Conservation (phyloP, 2,329 filamentous ascomycete genomes). For the Rugonectria rugulosa region DNA sequence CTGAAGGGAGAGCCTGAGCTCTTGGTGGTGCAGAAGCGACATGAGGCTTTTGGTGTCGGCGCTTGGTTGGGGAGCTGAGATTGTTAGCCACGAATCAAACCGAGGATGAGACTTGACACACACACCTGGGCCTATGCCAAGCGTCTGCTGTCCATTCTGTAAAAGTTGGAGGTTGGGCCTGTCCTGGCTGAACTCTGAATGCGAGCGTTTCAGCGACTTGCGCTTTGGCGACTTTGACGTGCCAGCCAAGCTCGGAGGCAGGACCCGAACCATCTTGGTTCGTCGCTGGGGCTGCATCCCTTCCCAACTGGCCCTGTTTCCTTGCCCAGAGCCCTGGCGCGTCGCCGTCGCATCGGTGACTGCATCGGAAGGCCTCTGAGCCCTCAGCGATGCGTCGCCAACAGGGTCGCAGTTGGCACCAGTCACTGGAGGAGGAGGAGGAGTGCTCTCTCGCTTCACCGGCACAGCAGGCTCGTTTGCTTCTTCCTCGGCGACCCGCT, state of each 20-base stretch:
- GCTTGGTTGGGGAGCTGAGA: slow-evolving; percentile 26
- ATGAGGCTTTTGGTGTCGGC: slow-evolving; percentile 24
- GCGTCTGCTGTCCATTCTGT: background rate
- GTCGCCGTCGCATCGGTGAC: background rate
- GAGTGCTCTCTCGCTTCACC: slow-evolving; percentile 18
- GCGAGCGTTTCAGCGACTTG: slow-evolving; percentile 1
- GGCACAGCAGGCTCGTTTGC: background rate
- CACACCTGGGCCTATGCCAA: slow-evolving; percentile 29
- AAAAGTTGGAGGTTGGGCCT: background rate
- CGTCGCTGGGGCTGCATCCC: background rate
- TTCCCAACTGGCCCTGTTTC: background rate
- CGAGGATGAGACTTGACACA: background rate
- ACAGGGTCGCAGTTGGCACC: slow-evolving; percentile 29
- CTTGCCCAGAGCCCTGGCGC: background rate
- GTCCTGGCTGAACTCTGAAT: background rate
- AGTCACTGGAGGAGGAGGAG: slow-evolving; percentile 12
- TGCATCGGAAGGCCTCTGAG: background rate
- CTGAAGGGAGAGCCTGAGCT: slow-evolving; percentile 22
- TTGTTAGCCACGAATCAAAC: background rate
- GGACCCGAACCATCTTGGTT: background rate
- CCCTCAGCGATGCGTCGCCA: slow-evolving; percentile 25
- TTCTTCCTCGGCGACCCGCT: slow-evolving; percentile 23
- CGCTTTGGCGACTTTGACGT: background rate
- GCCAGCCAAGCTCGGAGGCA: background rate
- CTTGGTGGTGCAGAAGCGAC: slow-evolving; percentile 27